These are phyloP conservation scores for Populus nigra DNA, from an alignment of 345 rosid genomes.

Conservation along the genomic window DNA sequence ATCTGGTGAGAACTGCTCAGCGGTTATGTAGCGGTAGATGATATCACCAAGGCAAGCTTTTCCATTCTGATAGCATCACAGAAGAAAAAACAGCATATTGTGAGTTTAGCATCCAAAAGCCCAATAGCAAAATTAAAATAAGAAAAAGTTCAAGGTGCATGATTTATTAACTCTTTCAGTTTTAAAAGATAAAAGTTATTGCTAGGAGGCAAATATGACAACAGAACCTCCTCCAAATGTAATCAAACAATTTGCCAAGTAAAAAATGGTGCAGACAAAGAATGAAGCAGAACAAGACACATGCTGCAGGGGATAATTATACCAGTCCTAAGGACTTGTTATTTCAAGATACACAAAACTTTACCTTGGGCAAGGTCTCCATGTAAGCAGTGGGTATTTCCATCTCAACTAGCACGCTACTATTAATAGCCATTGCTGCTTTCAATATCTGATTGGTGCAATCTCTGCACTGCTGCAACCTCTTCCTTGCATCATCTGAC, in stretches of 20 bases:
- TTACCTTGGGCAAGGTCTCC: constrained; percentile 90
- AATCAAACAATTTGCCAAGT: neutral
- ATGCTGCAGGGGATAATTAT: neutral
- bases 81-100: neutral
- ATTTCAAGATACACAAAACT: neutral
- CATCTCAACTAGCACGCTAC: constrained; percentile 84
- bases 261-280: neutral
- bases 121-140: neutral
- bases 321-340: neutral
- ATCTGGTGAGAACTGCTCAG: constrained; percentile 79
- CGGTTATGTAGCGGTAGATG: constrained; percentile 73
- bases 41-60: constrained; percentile 78
- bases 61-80: constrained; percentile 48
- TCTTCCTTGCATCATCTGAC: constrained; percentile 74
- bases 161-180: neutral
- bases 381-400: constrained; percentile 83
- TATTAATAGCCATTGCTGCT: constrained; percentile 97
- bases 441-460: constrained; percentile 88
- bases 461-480: constrained; percentile 79
- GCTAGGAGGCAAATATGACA: neutral
- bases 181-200: neutral
- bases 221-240: neutral
- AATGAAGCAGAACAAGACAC: neutral
- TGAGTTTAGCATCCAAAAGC: neutral
- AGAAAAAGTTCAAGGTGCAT: neutral